Conservation (phyloP, 208 protist genomes). For the Crithidia bombi region DNA sequence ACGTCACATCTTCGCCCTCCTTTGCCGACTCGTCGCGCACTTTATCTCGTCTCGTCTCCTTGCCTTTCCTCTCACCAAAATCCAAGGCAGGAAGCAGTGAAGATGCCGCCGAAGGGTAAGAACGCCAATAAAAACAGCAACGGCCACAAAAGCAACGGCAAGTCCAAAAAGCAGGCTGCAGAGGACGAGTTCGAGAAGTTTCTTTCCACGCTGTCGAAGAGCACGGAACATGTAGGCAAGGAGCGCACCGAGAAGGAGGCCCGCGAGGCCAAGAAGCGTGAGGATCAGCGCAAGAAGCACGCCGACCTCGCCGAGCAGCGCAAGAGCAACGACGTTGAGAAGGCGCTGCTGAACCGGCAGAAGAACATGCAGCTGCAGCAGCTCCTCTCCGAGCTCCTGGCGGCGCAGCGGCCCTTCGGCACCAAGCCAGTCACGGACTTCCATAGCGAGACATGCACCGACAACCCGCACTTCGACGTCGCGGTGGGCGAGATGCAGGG, state of each 20-base stretch:
- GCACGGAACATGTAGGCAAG: constrained; percentile 54
- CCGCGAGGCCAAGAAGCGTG: constrained; percentile 44
- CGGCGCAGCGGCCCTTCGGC: constrained; percentile 57
- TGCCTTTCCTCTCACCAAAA: neutral
- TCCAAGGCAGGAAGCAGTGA: neutral
- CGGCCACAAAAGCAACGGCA: constrained; percentile 27
- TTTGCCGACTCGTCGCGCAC: too few relatives aligned
- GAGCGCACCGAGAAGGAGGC: constrained; percentile 39
- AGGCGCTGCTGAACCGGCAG: constrained; percentile 57
- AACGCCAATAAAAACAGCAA: constrained; percentile 18
- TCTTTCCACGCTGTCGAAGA: constrained; percentile 64
- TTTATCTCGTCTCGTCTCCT: too few relatives aligned
- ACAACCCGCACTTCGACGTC: constrained; percentile 70
- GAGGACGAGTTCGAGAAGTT: constrained; percentile 80
- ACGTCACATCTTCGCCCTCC: too few relatives aligned
- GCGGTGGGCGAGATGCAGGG: constrained; percentile 88
- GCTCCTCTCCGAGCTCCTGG: constrained; percentile 66
- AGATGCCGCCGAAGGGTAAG: constrained; percentile 39
- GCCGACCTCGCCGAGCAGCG: constrained; percentile 47
- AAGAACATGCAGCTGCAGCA: constrained; percentile 72
- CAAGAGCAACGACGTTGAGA: constrained; percentile 48
- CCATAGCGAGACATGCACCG: constrained; percentile 44
- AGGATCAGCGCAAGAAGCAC: constrained; percentile 47
- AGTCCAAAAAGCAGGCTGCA: constrained; percentile 56
- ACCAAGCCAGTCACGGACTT: constrained; percentile 75